Evolutionary conservation across 495 filamentous ascomycete genomes (phyloP).

Genomic region (Neurospora terricola): DNA sequence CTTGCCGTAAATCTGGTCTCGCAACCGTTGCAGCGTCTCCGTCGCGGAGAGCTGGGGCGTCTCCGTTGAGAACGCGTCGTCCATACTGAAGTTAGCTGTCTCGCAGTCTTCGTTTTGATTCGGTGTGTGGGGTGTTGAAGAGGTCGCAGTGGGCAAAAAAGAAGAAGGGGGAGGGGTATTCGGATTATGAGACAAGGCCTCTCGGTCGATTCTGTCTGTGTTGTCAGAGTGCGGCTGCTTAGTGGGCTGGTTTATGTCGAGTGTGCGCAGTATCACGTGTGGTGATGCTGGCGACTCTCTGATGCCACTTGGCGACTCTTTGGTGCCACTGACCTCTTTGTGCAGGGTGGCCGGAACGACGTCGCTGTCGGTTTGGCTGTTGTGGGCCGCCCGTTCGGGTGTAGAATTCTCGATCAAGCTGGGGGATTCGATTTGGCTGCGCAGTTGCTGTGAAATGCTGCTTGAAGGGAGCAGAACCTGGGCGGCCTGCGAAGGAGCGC

Average conservation of each 20-base stretch:
- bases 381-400: background rate
- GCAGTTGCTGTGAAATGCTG: slow-evolving; percentile 11
- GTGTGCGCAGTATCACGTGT: background rate
- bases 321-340: background rate
- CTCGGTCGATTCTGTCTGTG: background rate
- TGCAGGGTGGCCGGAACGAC: slow-evolving; percentile 12
- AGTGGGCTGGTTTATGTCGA: background rate
- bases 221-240: background rate
- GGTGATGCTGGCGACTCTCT: background rate
- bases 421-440: slow-evolving; percentile 9
- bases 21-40: background rate
- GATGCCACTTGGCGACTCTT: background rate
- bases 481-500: slow-evolving; percentile 15
- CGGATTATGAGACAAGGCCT: background rate
- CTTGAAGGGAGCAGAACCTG: slow-evolving; percentile 17
- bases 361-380: slow-evolving; percentile 5
- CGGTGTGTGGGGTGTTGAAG: background rate
- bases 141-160: background rate
- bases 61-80: background rate
- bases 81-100: background rate
- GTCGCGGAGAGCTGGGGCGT: background rate
- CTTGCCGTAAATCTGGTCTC: background rate
- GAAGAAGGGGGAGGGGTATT: background rate
- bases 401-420: background rate
- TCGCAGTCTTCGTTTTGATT: background rate